A percentile compares a stretch with the other conserved stretches of the same genome.
These are phyloP conservation scores for Ceratocystis smalleyi DNA, from an alignment of 2,329 filamentous ascomycete genomes.

Conservation along the genomic window DNA sequence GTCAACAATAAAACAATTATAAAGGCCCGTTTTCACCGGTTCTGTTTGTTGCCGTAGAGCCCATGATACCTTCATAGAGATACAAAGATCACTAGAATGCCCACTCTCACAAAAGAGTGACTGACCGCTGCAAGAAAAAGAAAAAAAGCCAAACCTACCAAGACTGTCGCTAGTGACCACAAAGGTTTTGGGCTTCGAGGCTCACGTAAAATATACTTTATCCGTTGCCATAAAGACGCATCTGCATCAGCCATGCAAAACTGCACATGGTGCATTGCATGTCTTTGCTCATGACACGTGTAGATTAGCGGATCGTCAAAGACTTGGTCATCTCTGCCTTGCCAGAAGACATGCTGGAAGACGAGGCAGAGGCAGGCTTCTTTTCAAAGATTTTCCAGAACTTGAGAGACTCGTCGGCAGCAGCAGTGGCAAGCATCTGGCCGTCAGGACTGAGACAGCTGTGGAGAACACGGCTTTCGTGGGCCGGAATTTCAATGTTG, in stretches of 20 bases:
- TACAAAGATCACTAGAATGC: neutral
- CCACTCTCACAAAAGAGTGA: neutral
- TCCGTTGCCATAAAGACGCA: conserved; percentile 1
- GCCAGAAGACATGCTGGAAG: conserved; percentile 50
- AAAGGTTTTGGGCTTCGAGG: neutral
- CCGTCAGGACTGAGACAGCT: conserved; percentile 93
- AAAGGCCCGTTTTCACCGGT: neutral
- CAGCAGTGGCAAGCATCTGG: conserved; percentile 91
- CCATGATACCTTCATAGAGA: neutral
- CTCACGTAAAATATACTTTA: neutral
- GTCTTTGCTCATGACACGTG: conserved; percentile 7
- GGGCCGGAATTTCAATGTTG: conserved; percentile 93
- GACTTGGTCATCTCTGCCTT: conserved; percentile 84
- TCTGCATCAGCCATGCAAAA: neutral
- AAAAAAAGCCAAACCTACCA: conserved; percentile 4
- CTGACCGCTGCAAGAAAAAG: neutral
- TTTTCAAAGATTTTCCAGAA: conserved; percentile 99
- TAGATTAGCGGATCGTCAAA: conserved; percentile 68
- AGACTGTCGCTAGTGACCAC: neutral
- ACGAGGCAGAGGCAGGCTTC: conserved; percentile 62
- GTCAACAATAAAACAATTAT: neutral
- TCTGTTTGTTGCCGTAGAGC: neutral
- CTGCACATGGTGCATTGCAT: neutral
- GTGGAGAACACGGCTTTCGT: conserved; percentile 92
- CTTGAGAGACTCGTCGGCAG: conserved; percentile 92